Base-by-base conservation (phyloP, 2,329 filamentous ascomycete genomes). In the Sporothrix mexicana region DNA sequence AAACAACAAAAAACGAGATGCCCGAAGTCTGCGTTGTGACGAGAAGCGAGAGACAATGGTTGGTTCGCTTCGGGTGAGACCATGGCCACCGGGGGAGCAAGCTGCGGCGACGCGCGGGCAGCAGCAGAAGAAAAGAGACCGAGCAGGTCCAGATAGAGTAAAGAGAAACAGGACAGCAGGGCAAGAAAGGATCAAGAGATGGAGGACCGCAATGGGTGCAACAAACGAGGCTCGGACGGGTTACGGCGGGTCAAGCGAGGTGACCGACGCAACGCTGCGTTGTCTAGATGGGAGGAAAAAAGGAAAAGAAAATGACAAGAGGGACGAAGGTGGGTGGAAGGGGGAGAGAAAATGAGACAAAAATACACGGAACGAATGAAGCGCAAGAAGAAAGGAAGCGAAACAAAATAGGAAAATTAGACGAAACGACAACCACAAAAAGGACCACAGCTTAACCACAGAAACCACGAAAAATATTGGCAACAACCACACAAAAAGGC, bases 51-150 rank as follows among this genome's bases (percentile, higher is more conserved):
- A 70, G 23, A 25, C 71, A 41, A 23, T 74, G 71, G 68, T 72
- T 71, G 71, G 73, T 30, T 73, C 62, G 71, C 20, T 64, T 74
- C 61, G 53, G 20, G 67, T 67, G 47, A 62, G 64, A 67, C 59
- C 67, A 73, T 70, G 72, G 67, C 47, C 47, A 25, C 45, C 66
- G 66, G 66, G 30, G 20, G 45, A 59, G 55, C n/a, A 61, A 36
- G 72, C 57, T 51, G 64, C 55, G 41, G 62, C 20, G 49, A 53
- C 30, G 51, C 43, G 61, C 51, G 69, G 70, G 45, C 53, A 53
- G 73, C 59, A 64, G 71, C 66, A 70, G 66, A 10, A 25, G 47
- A 3, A n/a, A 23, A 25, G 20, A 20, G 10, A 15, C 6, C 9
- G 12, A 17, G 36, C 12, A 20, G 55, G 3, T 8, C 10, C 2